Evolutionary conservation across 1,284 basidiomycete species (phyloP).

Genomic region (Afroboletus lepidellus): DNA sequence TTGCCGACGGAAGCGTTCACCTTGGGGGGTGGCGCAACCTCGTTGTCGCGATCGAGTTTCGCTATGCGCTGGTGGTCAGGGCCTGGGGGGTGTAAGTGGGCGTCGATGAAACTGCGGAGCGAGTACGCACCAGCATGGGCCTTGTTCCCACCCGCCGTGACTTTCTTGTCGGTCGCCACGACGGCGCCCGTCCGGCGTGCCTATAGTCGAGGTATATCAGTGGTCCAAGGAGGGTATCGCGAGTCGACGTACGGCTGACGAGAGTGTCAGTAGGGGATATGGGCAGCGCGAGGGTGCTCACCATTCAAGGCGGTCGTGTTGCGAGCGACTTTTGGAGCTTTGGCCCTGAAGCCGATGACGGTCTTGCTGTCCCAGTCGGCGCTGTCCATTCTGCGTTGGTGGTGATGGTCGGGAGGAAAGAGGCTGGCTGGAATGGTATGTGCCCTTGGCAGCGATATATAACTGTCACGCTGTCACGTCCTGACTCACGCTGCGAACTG

Average conservation of each 20-base stretch:
- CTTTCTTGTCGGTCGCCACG: conserved; percentile 77
- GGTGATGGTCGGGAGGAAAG: conserved; percentile 14
- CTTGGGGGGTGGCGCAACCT: conserved; percentile 92
- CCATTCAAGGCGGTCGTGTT: conserved; percentile 72
- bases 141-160: conserved; percentile 66
- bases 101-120: not conserved
- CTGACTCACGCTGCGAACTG: not conserved
- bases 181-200: conserved; percentile 71
- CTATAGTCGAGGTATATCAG: conserved; percentile 34
- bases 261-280: conserved; percentile 5
- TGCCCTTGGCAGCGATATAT: too few species aligned
- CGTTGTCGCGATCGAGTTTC: conserved; percentile 93
- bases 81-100: conserved; percentile 42
- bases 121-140: conserved; percentile 59
- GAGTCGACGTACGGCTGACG: conserved; percentile 48
- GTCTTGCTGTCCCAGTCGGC: conserved; percentile 69
- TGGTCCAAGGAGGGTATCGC: not conserved
- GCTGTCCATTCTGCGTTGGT: conserved; percentile 45
- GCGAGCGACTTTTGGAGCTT: conserved; percentile 67
- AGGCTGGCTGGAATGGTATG: not conserved
- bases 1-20: conserved; percentile 79
- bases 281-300: conserved; percentile 29
- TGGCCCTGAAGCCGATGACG: conserved; percentile 76
- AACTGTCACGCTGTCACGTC: conserved; percentile 1
- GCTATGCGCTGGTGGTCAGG: conserved; percentile 93